Conservation (phyloP, 345 rosid genomes). For the Adansonia digitata region DNA sequence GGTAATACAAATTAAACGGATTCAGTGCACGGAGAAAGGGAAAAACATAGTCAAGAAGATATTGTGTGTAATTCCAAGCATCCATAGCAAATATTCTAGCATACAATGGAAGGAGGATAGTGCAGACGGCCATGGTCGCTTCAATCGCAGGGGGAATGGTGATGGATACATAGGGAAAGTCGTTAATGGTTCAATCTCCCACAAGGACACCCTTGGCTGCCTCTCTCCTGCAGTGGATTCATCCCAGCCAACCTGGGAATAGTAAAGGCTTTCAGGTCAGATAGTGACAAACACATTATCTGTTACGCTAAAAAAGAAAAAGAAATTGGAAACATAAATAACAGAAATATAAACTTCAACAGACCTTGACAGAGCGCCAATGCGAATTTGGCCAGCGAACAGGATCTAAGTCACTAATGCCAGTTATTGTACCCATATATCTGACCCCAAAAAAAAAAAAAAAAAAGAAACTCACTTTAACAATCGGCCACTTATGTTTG, state of each 20-base stretch:
- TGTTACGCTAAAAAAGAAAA: neutral
- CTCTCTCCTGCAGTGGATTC: conserved; percentile 97
- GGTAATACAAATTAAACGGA: conserved; percentile 1
- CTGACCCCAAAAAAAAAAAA: conserved; percentile 17
- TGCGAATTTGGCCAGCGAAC: conserved; percentile 69
- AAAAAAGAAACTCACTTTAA: conserved; percentile 6
- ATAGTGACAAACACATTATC: neutral
- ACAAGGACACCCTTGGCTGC: conserved; percentile 93
- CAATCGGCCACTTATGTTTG: neutral
- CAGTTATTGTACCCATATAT: conserved; percentile 72
- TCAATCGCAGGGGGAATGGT: conserved; percentile 81
- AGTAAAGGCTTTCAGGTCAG: neutral
- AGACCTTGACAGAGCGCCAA: conserved; percentile 70
- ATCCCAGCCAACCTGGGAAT: conserved; percentile 94
- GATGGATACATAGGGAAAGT: conserved; percentile 98
- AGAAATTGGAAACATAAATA: neutral
- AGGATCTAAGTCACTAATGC: conserved; percentile 64
- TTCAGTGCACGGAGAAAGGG: neutral
- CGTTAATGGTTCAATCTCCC: conserved; percentile 97
- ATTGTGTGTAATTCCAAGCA: neutral
- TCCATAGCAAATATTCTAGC: conserved; percentile 3
- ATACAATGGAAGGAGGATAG: conserved; percentile 70
- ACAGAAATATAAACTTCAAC: neutral
- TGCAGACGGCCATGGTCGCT: conserved; percentile 96
- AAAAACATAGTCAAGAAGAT: neutral